Base-by-base conservation (phyloP, 2,329 filamentous ascomycete genomes). In the Xylariales sp. region DNA sequence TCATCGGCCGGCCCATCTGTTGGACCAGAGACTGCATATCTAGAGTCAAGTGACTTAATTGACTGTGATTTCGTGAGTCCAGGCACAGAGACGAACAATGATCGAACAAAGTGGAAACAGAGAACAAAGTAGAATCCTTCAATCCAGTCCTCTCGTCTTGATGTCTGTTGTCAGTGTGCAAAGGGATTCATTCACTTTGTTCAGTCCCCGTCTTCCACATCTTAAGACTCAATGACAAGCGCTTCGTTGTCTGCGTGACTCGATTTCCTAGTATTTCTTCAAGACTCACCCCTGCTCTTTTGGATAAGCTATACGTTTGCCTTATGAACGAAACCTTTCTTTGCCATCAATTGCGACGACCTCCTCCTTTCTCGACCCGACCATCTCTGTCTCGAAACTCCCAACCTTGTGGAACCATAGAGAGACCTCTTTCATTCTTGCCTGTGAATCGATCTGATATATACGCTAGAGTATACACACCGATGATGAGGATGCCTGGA, bases 231-330 rank as follows among this genome's bases (percentile, higher is more conserved):
- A 42, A 28, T 34, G 35, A 40, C 44, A 43, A 49, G 45, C 40
- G 44, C 42, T 50, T 40, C 54, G 55, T 58, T 59, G 56, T 58
- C 42, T 42, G 44, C 43, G 48, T 54, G 43, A 51, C 47, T 52
- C 37, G 46, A 43, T 39, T 38, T 27, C 34, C 44, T 51, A 27
- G 38, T 57, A 57, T 56, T 49, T 50, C 48, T 48, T 50, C 35
- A 31, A 48, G 39, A 45, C 16, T 34, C 29, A 21, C 38, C 44
- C 45, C 44, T 27, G n/a, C n/a, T n/a, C n/a, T n/a, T n/a, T n/a
- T n/a, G n/a, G n/a, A n/a, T n/a, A n/a, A n/a, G n/a, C n/a, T n/a
- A n/a, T n/a, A n/a, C n/a, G n/a, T n/a, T n/a, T n/a, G n/a, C n/a
- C n/a, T n/a, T n/a, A n/a, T n/a, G n/a, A n/a, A n/a, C n/a, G n/a